A percentile compares a stretch with the other conserved stretches of the same genome.
phyloP scores from a whole-genome alignment of 2,329 filamentous ascomycete genomes.

The Apiospora rasikravindrae region DNA sequence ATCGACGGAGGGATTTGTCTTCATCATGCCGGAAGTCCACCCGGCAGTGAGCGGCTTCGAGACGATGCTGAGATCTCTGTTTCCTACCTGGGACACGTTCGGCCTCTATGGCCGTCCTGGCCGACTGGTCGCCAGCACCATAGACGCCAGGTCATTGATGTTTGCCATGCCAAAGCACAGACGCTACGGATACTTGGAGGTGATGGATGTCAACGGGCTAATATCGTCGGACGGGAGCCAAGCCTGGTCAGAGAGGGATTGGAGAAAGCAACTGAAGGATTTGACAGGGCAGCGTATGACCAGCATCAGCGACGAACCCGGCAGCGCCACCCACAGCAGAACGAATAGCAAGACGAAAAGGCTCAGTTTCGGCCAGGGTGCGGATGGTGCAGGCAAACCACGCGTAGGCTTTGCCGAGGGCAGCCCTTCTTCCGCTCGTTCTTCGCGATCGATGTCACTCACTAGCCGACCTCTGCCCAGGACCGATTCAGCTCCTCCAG shows the following conservation, averaged over 20 bases:
- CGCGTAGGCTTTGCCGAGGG: slow-evolving; percentile 66
- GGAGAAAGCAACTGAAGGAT: slow-evolving; percentile 89
- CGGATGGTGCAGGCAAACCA: slow-evolving; percentile 42
- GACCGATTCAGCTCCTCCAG: slow-evolving; percentile 58
- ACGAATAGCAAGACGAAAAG: slow-evolving; percentile 64
- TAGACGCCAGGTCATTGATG: slow-evolving; percentile 91
- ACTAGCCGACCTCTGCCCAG: slow-evolving; percentile 46
- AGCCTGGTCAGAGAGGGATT: slow-evolving; percentile 84
- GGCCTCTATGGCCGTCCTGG: slow-evolving; percentile 87
- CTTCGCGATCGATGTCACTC: slow-evolving; percentile 58
- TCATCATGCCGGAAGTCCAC: slow-evolving; percentile 94
- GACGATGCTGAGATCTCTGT: slow-evolving; percentile 90
- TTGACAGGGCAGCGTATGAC: slow-evolving; percentile 81
- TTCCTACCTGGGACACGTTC: slow-evolving; percentile 94
- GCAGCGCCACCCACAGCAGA: slow-evolving; percentile 49
- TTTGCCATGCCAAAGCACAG: slow-evolving; percentile 94
- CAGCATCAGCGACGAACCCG: slow-evolving; percentile 57
- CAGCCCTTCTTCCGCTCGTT: slow-evolving; percentile 50
- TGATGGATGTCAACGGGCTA: slow-evolving; percentile 80
- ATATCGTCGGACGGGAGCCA: slow-evolving; percentile 80
- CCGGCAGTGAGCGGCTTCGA: slow-evolving; percentile 94
- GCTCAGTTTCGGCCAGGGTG: slow-evolving; percentile 54
- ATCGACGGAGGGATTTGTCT: slow-evolving; percentile 90
- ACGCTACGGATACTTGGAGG: slow-evolving; percentile 88
- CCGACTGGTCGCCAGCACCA: slow-evolving; percentile 83